Evolutionary conservation across 2,329 filamentous ascomycete genomes (phyloP), one percentile per base, ranked within the genome.

Genomic region (Ilyonectria robusta): DNA sequence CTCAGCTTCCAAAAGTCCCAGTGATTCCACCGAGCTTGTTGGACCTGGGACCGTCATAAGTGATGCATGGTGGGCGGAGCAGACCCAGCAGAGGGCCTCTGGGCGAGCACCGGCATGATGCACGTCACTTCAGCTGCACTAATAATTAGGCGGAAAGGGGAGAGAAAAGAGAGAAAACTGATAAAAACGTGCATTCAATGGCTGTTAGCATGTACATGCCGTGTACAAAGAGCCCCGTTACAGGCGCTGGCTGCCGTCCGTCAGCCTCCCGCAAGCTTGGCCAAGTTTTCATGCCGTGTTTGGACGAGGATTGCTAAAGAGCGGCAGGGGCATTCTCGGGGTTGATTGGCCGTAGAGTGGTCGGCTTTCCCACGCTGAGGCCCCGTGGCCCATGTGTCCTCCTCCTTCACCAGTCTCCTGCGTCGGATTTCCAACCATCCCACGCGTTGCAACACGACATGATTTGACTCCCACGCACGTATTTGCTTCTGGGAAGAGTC

Each of bases 181-280:
- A 17, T 9, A 10, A 19, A 33, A 19, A 33, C 8, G 31, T 15
- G 46, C 46, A 29, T 48, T 33, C 48, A 31, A 51, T 19, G n/a
- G 26, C 48, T 21, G 48, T 8, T 19, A 19, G 29, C n/a, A 33
- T n/a, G 15, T n/a, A 8, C 31, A 35, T 35, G 50, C 37, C 50
- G 50, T 13, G 46, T 50, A 23, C 21, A 61, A 42, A 44, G 26
- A 51, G 47, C 51, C 57, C 48, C 33, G 56, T 53, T 48, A 29
- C n/a, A 17, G 19, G 62, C 61, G 61, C 54, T 58, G 55, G 42
- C 42, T 65, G 57, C 50, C 42, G 42, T 55, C 40, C 21, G 56
- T 57, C 48, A 61, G 58, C 56, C 46, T 57, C 57, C 51, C 57
- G 57, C 46, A 35, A 57, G 58, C 57, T 61, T 65, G 50, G 46